Base-by-base conservation (phyloP, 495 filamentous ascomycete species). In the Penicillium fimorum region DNA sequence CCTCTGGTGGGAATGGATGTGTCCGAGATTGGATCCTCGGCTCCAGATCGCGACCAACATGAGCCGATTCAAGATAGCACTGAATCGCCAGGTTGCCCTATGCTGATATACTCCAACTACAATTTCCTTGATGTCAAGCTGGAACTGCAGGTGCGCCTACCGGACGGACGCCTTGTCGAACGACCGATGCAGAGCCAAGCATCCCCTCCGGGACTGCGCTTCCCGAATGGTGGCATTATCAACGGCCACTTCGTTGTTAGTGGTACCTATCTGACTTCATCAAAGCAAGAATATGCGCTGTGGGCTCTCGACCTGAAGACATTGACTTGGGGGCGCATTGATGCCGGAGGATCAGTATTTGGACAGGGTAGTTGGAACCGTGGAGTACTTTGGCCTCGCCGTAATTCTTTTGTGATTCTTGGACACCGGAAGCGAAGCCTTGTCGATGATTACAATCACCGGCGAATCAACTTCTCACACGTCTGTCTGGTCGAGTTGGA, bases 71-170 rank as follows among this genome's bases (percentile, higher is more conserved):
- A 71, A 24, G 27, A 42, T 17, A 68, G 76, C 4, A 63, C 73
- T 18, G 78, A 56, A 72, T 76, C 59, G 13, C 82, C 88, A 33
- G 80, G 86, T 4, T 87, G 86, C 13, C 90, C 91, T 5, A 96
- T 97, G 91, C 80, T 98, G 50, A 95, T 98, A 30, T 98, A 98
- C 69, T 97, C 94, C 40, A 98, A 98, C 65, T 98, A 97, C 69
- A 97, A 98, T 70, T 98, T 98, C 68, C 69, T 97, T 37, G 92
- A 97, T 58, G 94, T 97, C 57, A 97, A 96, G 65, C 72, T 98
- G 20, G 94, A 97, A 68, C 78, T 98, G 30, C 95, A 97, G 65
- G 82, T 98, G 43, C 84, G 94, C 50, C 68, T 85, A 13, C 83
- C 89, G 27, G 93, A 98, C 70, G 94, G 95, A 44, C 86, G 86